Evolutionary conservation across 352 stramenopile genomes (phyloP), one percentile per base, ranked within the genome.

Genomic region (Phytophthora brassicae): DNA sequence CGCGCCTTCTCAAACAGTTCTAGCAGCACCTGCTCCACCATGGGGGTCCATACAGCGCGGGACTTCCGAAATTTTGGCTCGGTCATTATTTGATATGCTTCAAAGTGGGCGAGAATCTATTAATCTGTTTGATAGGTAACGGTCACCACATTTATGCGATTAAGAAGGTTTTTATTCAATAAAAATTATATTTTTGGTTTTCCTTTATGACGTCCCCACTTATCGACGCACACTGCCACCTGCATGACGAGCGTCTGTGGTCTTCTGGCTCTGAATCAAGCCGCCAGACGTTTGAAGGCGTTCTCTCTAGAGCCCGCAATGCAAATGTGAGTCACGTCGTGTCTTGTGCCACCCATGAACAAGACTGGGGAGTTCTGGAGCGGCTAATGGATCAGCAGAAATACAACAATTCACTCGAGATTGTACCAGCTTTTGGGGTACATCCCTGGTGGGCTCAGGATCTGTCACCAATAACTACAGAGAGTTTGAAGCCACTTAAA

Each of bases 401-500:
- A 4, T 1, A 54, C 4, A 42, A 52, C 2, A 52, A 24, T 14
- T 19, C 12, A 0, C 22, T 81, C 11, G 50, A 55, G 4, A 77
- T 92, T 38, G 49, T 89, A 26, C 71, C 80, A 19, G 64, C 66
- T 14, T 94, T 94, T 60, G 85, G 85, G 0, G 46, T 94, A 0
- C 85, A 94, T 72, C 85, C 85, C 11, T 94, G 85, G 85, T 94
- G 79, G 79, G 76, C 77, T 1, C 22, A 56, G 1, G 48, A 77
- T 0, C 39, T 78, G 7, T 46, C 33, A 8, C 2, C 35, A 8
- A 57, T 42, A 0, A 50, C 43, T n/a, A 14, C 56, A 16, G 82
- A 81, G 8, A 33, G 26, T 17, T 28, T 94, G 22, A 44, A 51
- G 16, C 38, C 46, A 17, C 68, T 94, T 2, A 55, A 70, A 8